Evolutionary conservation across 345 rosid genomes (phyloP), one percentile per base, ranked within the genome.

Genomic region (Aurinia saxatilis): DNA sequence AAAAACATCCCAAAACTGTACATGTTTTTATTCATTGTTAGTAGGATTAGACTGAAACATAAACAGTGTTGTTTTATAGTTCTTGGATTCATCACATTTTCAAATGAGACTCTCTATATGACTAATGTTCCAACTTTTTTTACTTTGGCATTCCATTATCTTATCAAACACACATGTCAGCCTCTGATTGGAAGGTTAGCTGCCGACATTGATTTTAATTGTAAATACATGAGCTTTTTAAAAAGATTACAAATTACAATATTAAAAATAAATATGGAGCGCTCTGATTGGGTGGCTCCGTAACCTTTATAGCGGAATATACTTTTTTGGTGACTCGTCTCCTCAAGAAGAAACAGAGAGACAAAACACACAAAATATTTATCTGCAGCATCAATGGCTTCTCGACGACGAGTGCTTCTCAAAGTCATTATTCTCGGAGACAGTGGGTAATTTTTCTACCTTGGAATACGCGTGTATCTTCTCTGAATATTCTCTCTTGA

Each of bases 351-450:
- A 47, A 11, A 44, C 15, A 46, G 18, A 57, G 14, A 42, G 14
- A 25, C 41, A 2, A 21, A 2, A 21, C 25, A 21, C 25, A 21
- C 25, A 2, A 12, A 7, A 7, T 29, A 14, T 12, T 19, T 6
- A 7, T 19, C 34, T 63, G 31, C 29, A 61, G 39, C 31, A 36
- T 56, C 56, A 46, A 86, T 90, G 95, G 85, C 95, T 65, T 81
- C 97, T 46, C 86, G 95, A 12, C 73, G 97, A 55, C 87, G 90
- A 45, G 81, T 81, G 80, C 95, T 90, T 44, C 64, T 84, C 33
- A 87, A 87, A 81, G 90, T 90, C 73, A 90, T 90, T 25, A 83
- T 90, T 21, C 95, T 90, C 56, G 95, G 95, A 17, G 97, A 90
- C 69, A 87, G 92, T 72, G 97, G 92, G 97, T 90, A 46, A 35